These are phyloP conservation scores for Starmerella potacharoeniae DNA, from an alignment of 805 yeast genomes.

Conservation along the genomic window DNA sequence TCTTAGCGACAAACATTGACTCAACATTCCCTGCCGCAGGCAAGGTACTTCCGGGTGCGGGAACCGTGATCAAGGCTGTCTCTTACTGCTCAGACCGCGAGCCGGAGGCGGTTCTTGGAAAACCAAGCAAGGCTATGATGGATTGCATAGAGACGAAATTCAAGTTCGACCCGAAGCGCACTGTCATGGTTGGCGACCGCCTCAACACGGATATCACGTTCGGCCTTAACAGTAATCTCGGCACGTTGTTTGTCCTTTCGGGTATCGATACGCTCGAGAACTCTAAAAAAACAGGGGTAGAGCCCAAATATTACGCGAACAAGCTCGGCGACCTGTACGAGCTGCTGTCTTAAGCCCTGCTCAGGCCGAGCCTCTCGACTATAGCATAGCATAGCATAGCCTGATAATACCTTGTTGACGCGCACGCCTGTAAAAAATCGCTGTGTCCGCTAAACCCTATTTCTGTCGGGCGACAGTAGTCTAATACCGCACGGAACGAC, in stretches of 20 bases:
- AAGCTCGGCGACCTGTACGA: conserved; percentile 70
- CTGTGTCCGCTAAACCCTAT: too few relatives aligned
- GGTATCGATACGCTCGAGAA: conserved; percentile 71
- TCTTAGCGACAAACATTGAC: conserved; percentile 89
- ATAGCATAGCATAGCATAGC: background rate
- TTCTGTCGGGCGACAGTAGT: too few relatives aligned
- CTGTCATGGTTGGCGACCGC: conserved; percentile 92
- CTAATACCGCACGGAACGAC: too few relatives aligned
- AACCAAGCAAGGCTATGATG: conserved; percentile 84
- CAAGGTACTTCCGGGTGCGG: conserved; percentile 84
- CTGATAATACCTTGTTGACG: too few relatives aligned
- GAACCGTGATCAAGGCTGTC: conserved; percentile 71
- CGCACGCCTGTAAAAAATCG: too few relatives aligned
- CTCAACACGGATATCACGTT: conserved; percentile 90
- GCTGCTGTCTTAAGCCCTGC: conserved; percentile 24
- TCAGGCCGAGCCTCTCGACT: background rate
- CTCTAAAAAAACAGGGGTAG: conserved; percentile 30
- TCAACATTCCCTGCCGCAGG: conserved; percentile 90
- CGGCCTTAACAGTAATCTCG: conserved; percentile 78
- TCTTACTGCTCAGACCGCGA: conserved; percentile 64
- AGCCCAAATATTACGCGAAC: conserved; percentile 59
- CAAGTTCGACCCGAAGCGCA: conserved; percentile 40
- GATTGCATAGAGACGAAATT: conserved; percentile 66
- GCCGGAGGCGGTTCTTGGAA: conserved; percentile 78
- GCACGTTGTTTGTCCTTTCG: conserved; percentile 75